Conservation (phyloP, 495 filamentous ascomycete species). For the Jackrogersella multiformis region DNA sequence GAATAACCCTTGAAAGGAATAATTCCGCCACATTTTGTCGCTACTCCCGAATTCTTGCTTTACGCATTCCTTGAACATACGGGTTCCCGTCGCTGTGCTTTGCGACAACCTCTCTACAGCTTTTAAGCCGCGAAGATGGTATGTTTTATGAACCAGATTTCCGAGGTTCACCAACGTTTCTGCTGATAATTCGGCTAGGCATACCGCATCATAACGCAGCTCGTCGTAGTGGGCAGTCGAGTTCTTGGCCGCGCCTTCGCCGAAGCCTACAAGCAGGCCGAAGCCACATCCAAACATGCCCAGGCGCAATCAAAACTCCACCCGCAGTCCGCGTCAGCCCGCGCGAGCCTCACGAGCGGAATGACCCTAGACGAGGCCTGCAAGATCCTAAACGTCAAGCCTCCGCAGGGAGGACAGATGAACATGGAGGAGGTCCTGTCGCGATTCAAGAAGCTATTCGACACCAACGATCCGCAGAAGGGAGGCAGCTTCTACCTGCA, state of each 20-base stretch:
- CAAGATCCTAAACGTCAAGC: constrained; percentile 96
- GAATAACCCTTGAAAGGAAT: not conserved
- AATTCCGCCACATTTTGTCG: constrained; percentile 7
- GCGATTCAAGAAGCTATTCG: constrained; percentile 94
- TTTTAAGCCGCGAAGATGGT: constrained; percentile 27
- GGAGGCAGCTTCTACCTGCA: constrained; percentile 98
- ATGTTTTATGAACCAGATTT: constrained; percentile 19
- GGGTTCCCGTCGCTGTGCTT: not conserved
- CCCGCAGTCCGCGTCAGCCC: constrained; percentile 50
- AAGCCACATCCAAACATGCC: constrained; percentile 83
- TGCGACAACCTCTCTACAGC: not conserved
- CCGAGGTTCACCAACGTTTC: constrained; percentile 17
- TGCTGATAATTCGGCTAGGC: constrained; percentile 65
- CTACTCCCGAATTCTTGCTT: not conserved
- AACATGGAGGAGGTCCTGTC: constrained; percentile 80
- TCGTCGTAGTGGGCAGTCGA: constrained; percentile 86
- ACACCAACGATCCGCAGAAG: constrained; percentile 90
- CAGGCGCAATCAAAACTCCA: constrained; percentile 66
- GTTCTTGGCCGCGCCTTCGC: constrained; percentile 92
- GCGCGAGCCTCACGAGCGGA: constrained; percentile 67
- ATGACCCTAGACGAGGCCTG: constrained; percentile 95
- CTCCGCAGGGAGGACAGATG: constrained; percentile 77
- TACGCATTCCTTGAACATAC: not conserved
- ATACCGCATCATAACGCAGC: constrained; percentile 92
- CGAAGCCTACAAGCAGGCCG: constrained; percentile 91